A percentile compares a stretch with the other conserved stretches of the same genome.
phyloP scores from a whole-genome alignment of 306 rosid genomes.

The Dryas drummondii region DNA sequence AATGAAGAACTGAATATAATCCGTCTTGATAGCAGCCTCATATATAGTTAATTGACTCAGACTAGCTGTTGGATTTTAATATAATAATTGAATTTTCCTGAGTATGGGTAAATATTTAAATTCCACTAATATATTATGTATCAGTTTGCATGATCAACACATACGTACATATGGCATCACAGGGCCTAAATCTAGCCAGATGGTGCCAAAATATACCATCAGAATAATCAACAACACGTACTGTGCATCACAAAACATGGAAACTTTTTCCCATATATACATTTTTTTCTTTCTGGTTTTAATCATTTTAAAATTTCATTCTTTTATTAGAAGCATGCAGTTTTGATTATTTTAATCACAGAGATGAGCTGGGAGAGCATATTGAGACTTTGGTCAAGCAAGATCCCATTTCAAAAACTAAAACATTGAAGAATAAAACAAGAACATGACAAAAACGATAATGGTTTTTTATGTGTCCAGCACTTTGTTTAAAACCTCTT shows the following conservation, averaged over 20 bases:
- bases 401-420: slow-evolving; percentile 59
- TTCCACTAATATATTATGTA: background rate
- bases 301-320: background rate
- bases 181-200: background rate
- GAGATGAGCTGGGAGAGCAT: slow-evolving; percentile 68
- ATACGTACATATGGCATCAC: background rate
- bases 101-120: too few relatives aligned
- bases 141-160: background rate
- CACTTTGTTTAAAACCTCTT: slow-evolving; percentile 2
- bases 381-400: slow-evolving; percentile 53
- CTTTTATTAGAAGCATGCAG: background rate
- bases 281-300: background rate
- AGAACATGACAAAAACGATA: slow-evolving; percentile 65
- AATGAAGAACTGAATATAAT: too few relatives aligned
- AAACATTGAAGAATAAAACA: slow-evolving; percentile 76
- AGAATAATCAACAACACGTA: too few relatives aligned
- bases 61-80: too few relatives aligned
- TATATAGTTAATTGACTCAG: too few relatives aligned
- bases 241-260: slow-evolving; percentile 8
- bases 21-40: too few relatives aligned
- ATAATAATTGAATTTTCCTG: too few relatives aligned
- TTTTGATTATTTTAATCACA: slow-evolving; percentile 26
- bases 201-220: background rate
- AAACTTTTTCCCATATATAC: slow-evolving; percentile 15
- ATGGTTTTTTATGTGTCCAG: background rate